phyloP scores from a whole-genome alignment of 176 grass and related monocot genomes.

The Poa pratensis region DNA sequence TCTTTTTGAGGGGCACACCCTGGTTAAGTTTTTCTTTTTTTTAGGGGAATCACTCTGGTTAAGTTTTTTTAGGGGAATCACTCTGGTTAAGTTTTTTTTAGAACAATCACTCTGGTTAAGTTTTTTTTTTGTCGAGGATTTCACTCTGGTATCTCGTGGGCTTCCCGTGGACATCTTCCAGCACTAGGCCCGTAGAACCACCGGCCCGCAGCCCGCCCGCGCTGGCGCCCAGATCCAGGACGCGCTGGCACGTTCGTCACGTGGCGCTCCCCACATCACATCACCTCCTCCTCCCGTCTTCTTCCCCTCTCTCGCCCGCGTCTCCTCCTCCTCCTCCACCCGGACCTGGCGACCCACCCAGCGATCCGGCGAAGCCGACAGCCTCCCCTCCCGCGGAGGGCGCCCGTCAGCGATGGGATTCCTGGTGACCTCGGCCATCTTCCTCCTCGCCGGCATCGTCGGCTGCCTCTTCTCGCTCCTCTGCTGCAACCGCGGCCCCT shows the following conservation, averaged over 20 bases:
- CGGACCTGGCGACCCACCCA: neutral
- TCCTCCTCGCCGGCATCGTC: conserved; percentile 57
- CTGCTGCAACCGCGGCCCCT: conserved; percentile 71
- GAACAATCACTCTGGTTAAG: too few species aligned
- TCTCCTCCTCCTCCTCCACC: neutral
- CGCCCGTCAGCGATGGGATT: conserved; percentile 49
- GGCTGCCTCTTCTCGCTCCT: conserved; percentile 52
- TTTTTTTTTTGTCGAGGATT: too few species aligned
- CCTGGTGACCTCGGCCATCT: conserved; percentile 64
- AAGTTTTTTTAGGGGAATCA: too few species aligned
- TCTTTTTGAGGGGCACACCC: too few species aligned
- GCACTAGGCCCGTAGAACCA: neutral
- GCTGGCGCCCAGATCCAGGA: neutral
- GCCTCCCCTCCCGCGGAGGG: too few species aligned
- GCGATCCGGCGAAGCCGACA: conserved; percentile 18
- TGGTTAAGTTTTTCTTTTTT: too few species aligned
- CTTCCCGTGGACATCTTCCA: neutral
- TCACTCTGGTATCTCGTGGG: too few species aligned
- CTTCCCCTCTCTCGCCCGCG: too few species aligned
- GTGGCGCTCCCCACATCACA: conserved; percentile 14
- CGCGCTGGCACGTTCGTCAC: conserved; percentile 24
- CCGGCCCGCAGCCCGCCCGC: neutral
- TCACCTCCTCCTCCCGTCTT: neutral
- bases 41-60: too few species aligned
- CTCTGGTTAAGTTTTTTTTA: too few species aligned